Evolutionary conservation across 768 basidiomycete genomes (phyloP).

Genomic region (Amanita rubescens): DNA sequence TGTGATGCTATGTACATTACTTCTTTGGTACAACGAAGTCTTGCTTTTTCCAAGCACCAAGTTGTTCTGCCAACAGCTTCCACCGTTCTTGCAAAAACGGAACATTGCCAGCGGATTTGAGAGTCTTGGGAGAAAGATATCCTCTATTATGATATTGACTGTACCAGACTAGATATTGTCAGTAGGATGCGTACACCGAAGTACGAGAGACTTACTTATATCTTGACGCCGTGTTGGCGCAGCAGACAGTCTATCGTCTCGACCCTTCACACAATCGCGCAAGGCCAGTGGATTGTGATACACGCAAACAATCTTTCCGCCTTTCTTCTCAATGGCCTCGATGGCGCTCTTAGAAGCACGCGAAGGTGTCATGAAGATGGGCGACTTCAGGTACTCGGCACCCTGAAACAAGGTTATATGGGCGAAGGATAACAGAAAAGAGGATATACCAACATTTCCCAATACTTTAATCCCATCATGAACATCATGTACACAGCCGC

Average conservation of each 20-base stretch:
- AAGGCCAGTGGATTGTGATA: constrained; percentile 87
- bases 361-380: constrained; percentile 77
- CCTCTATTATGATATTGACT: constrained; percentile 66
- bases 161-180: constrained; percentile 59
- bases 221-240: constrained; percentile 82
- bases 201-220: constrained; percentile 50
- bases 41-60: constrained; percentile 49
- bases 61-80: constrained; percentile 54
- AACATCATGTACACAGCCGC: constrained; percentile 82
- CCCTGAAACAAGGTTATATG: constrained; percentile 37
- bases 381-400: constrained; percentile 51
- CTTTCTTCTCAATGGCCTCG: constrained; percentile 68
- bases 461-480: constrained; percentile 91
- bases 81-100: constrained; percentile 67
- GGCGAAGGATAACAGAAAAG: background rate
- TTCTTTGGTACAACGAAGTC: constrained; percentile 34
- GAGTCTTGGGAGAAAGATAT: constrained; percentile 57
- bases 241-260: constrained; percentile 63
- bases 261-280: constrained; percentile 67
- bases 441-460: constrained; percentile 54
- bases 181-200: constrained; percentile 4
- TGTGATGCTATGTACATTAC: constrained; percentile 19
- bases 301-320: constrained; percentile 83
- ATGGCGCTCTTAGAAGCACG: constrained; percentile 86
- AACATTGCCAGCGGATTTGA: constrained; percentile 39